A percentile compares a stretch with the other conserved stretches of the same genome.
These are phyloP conservation scores for Globisporangium takayamanum DNA, from an alignment of 352 stramenopile genomes.

Conservation along the genomic window DNA sequence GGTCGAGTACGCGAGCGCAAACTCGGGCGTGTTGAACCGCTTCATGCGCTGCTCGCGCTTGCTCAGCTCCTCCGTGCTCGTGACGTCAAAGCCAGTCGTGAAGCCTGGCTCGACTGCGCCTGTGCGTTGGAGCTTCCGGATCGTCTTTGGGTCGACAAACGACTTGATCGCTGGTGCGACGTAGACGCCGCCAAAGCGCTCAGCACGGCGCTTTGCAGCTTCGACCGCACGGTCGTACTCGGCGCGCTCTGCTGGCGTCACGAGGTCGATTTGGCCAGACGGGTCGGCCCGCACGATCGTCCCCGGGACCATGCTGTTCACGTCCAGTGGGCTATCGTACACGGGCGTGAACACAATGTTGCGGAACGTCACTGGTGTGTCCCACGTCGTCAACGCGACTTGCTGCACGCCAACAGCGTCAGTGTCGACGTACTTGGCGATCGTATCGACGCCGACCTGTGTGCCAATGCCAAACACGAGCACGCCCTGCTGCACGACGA, in stretches of 20 bases:
- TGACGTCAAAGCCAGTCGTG: slow-evolving; percentile 68
- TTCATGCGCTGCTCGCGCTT: slow-evolving; percentile 77
- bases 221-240: slow-evolving; percentile 43
- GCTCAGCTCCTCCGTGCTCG: slow-evolving; percentile 44
- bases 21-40: slow-evolving; percentile 72
- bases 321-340: slow-evolving; percentile 24
- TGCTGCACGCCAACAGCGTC: slow-evolving; percentile 32
- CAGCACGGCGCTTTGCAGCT: slow-evolving; percentile 34
- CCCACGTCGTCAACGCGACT: slow-evolving; percentile 62
- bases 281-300: slow-evolving; percentile 62
- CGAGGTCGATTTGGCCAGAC: slow-evolving; percentile 42
- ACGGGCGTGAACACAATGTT: slow-evolving; percentile 35
- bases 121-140: slow-evolving; percentile 69
- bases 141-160: slow-evolving; percentile 71
- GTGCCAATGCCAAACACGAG: slow-evolving; percentile 46
- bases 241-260: slow-evolving; percentile 42
- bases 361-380: slow-evolving; percentile 42
- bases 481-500: slow-evolving; percentile 35
- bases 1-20: slow-evolving; percentile 60
- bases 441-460: slow-evolving; percentile 46
- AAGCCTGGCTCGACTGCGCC: slow-evolving; percentile 53
- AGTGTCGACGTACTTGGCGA: slow-evolving; percentile 41
- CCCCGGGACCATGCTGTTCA: slow-evolving; percentile 33
- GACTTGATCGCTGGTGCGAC: slow-evolving; percentile 60
- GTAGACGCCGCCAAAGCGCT: slow-evolving; percentile 66